Percentiles rank a stretch among this genome's conserved stretches.
Evolutionary conservation across 805 yeast species (phyloP).

Genomic region (Saturnispora silvae): DNA sequence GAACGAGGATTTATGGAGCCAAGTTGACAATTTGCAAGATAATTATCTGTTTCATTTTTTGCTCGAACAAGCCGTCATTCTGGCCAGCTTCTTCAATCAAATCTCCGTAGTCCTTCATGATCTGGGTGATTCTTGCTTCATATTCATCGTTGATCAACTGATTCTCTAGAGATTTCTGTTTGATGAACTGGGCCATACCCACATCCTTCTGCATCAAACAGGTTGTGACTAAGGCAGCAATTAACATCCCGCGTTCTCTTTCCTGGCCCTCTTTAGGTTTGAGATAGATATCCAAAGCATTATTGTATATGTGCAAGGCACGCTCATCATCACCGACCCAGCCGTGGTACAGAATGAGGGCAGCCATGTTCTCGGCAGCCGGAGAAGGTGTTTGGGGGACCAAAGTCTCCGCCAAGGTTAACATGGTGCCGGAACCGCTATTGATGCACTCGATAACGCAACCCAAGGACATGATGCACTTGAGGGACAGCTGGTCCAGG

Average conservation of each 20-base stretch:
- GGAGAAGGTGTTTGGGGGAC: slow-evolving; percentile 21
- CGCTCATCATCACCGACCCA: slow-evolving; percentile 23
- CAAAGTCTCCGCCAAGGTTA: slow-evolving; percentile 20
- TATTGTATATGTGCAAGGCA: slow-evolving; percentile 25
- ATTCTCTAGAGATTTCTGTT: slow-evolving; percentile 21
- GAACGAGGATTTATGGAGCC: slow-evolving; percentile 13
- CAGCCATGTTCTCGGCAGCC: slow-evolving; percentile 18
- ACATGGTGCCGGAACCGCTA: slow-evolving; percentile 9
- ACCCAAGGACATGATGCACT: slow-evolving; percentile 17
- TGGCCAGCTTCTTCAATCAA: slow-evolving; percentile 15
- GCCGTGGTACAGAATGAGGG: slow-evolving; percentile 19
- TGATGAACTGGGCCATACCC: slow-evolving; percentile 25
- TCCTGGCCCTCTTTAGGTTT: slow-evolving; percentile 14
- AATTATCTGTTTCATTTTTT: slow-evolving; percentile 12
- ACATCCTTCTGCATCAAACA: slow-evolving; percentile 20
- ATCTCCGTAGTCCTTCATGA: slow-evolving; percentile 25
- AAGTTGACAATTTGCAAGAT: slow-evolving; percentile 12
- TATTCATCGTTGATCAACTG: slow-evolving; percentile 16
- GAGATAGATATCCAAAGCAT: slow-evolving; percentile 16
- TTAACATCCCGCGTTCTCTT: slow-evolving; percentile 16
- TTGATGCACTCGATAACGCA: slow-evolving; percentile 18
- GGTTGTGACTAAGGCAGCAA: slow-evolving; percentile 21
- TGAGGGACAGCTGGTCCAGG: slow-evolving; percentile 13
- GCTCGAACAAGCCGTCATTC: slow-evolving; percentile 13
- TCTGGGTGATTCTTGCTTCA: slow-evolving; percentile 17